Evolutionary conservation across 176 grass and related monocot genomes (phyloP), one percentile per base, ranked within the genome.

Genomic region (Aegilops speltoides): DNA sequence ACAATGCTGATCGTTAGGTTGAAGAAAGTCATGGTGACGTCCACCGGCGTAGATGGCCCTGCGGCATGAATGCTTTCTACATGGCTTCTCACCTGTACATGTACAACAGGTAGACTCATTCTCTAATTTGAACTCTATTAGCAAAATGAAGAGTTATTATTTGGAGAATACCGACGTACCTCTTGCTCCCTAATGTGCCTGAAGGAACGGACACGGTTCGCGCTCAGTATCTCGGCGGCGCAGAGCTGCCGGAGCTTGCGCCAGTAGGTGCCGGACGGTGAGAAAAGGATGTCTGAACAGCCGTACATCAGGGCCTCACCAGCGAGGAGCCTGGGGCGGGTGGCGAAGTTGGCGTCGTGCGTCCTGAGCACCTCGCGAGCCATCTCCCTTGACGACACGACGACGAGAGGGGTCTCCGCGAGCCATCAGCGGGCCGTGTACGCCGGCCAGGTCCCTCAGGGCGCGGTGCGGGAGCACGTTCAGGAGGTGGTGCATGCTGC

Each of bases 231-330:
- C 78, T 89, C 88, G 61, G 88, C 71, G 11, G 88, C 83, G 50
- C 88, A 89, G 25, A 89, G 83, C 82, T 85, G 88, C 2, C 88
- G 68, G 66, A 89, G 87, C 87, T 89, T 90, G 71, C 88, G 88
- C 88, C 88, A 90, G 79, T 90, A 90, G 65, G 64, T 32, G 64
- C 65, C 65, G 15, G 65, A 68, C 2, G 65, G 65, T 31, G 65
- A 68, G 65, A 68, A 68, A 17, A 68, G 28, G 65, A 68, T 68
- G 65, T 36, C 66, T 7, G 66, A 31, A 20, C 66, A 68, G 66
- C 34, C 31, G 66, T 68, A 68, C 31, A 68, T 31, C 31, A 68
- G 31, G 66, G 34, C 20, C 66, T 68, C 66, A 31, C 66, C 66
- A 8, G 31, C 66, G 16, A 68, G 66, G 31, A 68, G 66, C 31